Evolutionary conservation across 2,329 filamentous ascomycete species (phyloP).

Genomic region (Lecanicillium sp.): DNA sequence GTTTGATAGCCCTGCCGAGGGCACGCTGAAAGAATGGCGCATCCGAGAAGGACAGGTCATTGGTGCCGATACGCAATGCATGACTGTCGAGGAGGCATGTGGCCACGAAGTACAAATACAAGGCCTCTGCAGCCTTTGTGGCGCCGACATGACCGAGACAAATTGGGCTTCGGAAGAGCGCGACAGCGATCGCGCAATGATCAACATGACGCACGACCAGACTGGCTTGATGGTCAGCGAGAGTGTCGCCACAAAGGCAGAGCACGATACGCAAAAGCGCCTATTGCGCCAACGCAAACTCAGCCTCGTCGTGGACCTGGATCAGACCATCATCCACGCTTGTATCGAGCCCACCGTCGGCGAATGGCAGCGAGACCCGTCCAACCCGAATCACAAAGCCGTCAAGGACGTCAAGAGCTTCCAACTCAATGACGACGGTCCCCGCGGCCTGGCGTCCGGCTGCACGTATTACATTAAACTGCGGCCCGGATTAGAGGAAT

Average conservation of each 20-base stretch:
- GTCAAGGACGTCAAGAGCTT: slow-evolving; percentile 85
- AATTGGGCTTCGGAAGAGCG: slow-evolving; percentile 74
- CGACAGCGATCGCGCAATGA: slow-evolving; percentile 78
- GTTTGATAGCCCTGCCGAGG: slow-evolving; percentile 79
- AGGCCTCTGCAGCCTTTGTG: slow-evolving; percentile 84
- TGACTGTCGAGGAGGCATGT: slow-evolving; percentile 85
- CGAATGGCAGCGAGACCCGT: slow-evolving; percentile 85
- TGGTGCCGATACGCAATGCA: slow-evolving; percentile 45
- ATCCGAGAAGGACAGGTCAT: slow-evolving; percentile 61
- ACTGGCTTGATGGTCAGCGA: slow-evolving; percentile 78
- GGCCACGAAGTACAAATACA: slow-evolving; percentile 85
- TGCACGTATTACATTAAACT: slow-evolving; percentile 99
- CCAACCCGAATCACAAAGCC: slow-evolving; percentile 84
- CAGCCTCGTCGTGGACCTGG: slow-evolving; percentile 89
- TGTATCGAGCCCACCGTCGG: slow-evolving; percentile 94
- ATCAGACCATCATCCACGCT: slow-evolving; percentile 97
- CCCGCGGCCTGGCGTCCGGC: slow-evolving; percentile 57
- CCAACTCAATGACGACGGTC: slow-evolving; percentile 79
- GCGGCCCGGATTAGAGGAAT: slow-evolving; percentile 75
- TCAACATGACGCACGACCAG: slow-evolving; percentile 93
- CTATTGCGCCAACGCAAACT: slow-evolving; percentile 75
- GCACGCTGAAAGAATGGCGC: slow-evolving; percentile 68
- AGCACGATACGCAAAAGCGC: slow-evolving; percentile 78
- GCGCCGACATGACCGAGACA: slow-evolving; percentile 89
- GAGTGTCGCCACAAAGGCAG: slow-evolving; percentile 69